Base-by-base conservation (phyloP, 2,329 filamentous ascomycete species). In the Ophiostoma himal-ulmi region DNA sequence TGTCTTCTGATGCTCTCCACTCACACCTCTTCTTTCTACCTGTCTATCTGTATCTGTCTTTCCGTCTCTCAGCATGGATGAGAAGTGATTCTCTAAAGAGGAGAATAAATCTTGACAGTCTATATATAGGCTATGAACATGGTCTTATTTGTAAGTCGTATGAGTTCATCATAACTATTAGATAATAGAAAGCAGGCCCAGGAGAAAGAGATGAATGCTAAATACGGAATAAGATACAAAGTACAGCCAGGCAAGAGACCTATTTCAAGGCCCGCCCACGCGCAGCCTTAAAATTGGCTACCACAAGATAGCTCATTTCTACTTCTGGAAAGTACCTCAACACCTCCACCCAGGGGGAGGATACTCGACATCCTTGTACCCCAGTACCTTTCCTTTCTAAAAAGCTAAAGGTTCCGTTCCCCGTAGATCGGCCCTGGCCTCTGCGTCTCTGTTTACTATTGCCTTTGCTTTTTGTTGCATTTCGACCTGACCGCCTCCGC, bases 261-360 rank as follows among this genome's bases (percentile, higher is more conserved):
- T 48, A n/a, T 57, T 57, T 8, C 57, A 34, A 26, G 22, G 57
- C 30, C 57, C 57, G 30, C 57, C 57, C 11, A 36, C 64, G 11
- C 39, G 22, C 65, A 67, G 65, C 65, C 65, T 67, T 48, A 67
- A 67, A 67, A 48, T 67, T 67, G 65, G 65, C 41, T 44, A 48
- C 65, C 39, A 34, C 65, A 48, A 30, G 65, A 67, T 67, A 44
- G 66, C 62, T 39, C 62, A 39, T 65, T 39, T 37, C 34, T 65
- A 65, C 62, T 22, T 65, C 17, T n/a, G 36, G 34, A 26, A 65
- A 65, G 62, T 65, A 65, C 62, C 34, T 39, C 36, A 20, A 22
- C 36, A 11, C 62, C 62, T 65, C 20, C 36, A 22, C 62, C 20
- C 8, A 60, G 22, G 30, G 54, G 54, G 13, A 4, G 26, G 54